Conservation (phyloP, 768 basidiomycete species). For the Dioszegia aurantiaca region DNA sequence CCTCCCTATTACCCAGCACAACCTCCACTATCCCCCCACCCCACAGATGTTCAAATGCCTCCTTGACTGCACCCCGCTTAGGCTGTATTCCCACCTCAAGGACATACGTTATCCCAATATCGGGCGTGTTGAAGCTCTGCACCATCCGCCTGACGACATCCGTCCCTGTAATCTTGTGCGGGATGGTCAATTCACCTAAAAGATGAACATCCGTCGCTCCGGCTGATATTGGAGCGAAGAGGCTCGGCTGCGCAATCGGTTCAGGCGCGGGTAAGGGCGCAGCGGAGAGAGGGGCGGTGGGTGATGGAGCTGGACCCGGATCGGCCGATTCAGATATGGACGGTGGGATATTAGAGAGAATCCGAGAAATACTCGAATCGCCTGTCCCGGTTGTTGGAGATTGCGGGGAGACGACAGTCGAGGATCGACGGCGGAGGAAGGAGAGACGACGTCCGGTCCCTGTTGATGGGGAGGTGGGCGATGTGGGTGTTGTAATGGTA, state of each 20-base stretch:
- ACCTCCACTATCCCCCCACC: conserved; percentile 44
- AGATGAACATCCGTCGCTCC: conserved; percentile 40
- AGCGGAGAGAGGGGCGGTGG: too few relatives aligned
- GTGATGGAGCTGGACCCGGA: background rate
- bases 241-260: background rate
- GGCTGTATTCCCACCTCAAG: conserved; percentile 42
- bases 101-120: conserved; percentile 40
- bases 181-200: conserved; percentile 27
- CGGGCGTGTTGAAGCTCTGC: conserved; percentile 37
- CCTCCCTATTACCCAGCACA: conserved; percentile 23
- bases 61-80: conserved; percentile 39
- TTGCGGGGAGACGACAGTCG: background rate
- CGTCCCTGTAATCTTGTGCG: conserved; percentile 10
- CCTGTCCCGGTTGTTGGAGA: background rate
- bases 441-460: conserved; percentile 9
- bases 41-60: conserved; percentile 46
- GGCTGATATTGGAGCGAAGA: conserved; percentile 9
- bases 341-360: conserved; percentile 15
- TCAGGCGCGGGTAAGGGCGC: background rate
- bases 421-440: conserved; percentile 12
- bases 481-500: background rate
- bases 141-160: conserved; percentile 22
- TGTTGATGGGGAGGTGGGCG: background rate
- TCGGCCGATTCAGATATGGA: conserved; percentile 11
- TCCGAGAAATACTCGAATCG: background rate